Evolutionary conservation across 208 protist species (phyloP).

Genomic region (Leishmania braziliensis): DNA sequence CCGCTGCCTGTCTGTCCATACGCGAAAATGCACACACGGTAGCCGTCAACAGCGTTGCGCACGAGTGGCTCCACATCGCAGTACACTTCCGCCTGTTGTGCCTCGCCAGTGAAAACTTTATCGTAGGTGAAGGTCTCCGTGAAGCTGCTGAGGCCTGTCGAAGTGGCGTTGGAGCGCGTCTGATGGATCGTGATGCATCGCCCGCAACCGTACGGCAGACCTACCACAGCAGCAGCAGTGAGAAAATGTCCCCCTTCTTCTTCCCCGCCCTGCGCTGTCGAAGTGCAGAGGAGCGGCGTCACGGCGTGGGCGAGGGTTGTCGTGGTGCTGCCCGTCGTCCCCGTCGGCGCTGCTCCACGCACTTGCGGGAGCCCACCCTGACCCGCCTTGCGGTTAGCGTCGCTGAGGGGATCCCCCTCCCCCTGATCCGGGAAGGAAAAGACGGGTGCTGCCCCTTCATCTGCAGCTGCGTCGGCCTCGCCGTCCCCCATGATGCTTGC

Average conservation of each 20-base stretch:
- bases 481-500: background rate
- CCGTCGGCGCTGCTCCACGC: background rate
- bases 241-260: background rate
- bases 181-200: slow-evolving; percentile 49
- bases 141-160: slow-evolving; percentile 46
- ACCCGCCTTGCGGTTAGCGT: background rate
- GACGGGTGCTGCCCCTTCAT: slow-evolving; percentile 6
- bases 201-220: slow-evolving; percentile 2
- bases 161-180: slow-evolving; percentile 68
- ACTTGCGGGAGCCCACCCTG: background rate
- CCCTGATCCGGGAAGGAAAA: slow-evolving; percentile 28
- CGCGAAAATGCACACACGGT: slow-evolving; percentile 90
- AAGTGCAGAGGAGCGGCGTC: background rate
- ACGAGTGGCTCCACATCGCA: slow-evolving; percentile 89
- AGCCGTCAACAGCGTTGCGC: slow-evolving; percentile 91
- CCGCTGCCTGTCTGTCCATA: slow-evolving; percentile 93
- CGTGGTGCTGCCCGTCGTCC: background rate
- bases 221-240: background rate
- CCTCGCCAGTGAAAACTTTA: slow-evolving; percentile 44
- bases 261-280: background rate
- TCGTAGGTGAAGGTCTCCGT: slow-evolving; percentile 54
- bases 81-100: slow-evolving; percentile 80
- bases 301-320: background rate
- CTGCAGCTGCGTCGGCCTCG: background rate
- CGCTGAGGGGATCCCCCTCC: background rate